Evolutionary conservation across 202 grass and related monocot genomes (phyloP).

Genomic region (Dendrocalamus latiflorus): DNA sequence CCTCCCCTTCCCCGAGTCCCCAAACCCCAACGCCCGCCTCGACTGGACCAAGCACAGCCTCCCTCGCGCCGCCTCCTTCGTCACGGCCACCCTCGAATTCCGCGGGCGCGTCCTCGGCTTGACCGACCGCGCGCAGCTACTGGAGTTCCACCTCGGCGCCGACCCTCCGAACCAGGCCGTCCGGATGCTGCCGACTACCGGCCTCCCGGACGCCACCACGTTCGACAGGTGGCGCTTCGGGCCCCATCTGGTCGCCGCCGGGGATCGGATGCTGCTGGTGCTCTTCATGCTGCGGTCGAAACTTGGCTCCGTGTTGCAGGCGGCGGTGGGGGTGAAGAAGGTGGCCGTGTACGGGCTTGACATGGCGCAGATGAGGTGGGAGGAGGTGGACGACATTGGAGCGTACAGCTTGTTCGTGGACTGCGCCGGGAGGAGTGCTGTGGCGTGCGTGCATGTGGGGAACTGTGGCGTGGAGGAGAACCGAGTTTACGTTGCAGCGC

Average conservation of each 20-base stretch:
- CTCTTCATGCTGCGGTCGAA: conserved; percentile 31
- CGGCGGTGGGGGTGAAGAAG: not conserved
- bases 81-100: conserved; percentile 23
- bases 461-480: conserved; percentile 34
- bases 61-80: conserved; percentile 24
- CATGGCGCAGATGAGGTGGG: conserved; percentile 35
- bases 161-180: not conserved
- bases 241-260: conserved; percentile 7
- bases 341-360: conserved; percentile 34
- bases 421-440: conserved; percentile 6
- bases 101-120: conserved; percentile 30
- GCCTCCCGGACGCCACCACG: conserved; percentile 26
- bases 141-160: conserved; percentile 35
- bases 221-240: conserved; percentile 23
- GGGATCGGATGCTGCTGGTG: conserved; percentile 30
- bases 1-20: not conserved
- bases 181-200: not conserved
- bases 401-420: conserved; percentile 45
- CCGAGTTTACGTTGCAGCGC: conserved; percentile 18
- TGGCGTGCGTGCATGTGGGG: conserved; percentile 10
- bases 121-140: conserved; percentile 35
- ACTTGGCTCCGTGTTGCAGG: not conserved
- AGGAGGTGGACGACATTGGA: conserved; percentile 27
- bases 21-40: not conserved
- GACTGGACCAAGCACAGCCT: conserved; percentile 35